Evolutionary conservation across 306 rosid species (phyloP).

Genomic region (Gillenia trifoliata): DNA sequence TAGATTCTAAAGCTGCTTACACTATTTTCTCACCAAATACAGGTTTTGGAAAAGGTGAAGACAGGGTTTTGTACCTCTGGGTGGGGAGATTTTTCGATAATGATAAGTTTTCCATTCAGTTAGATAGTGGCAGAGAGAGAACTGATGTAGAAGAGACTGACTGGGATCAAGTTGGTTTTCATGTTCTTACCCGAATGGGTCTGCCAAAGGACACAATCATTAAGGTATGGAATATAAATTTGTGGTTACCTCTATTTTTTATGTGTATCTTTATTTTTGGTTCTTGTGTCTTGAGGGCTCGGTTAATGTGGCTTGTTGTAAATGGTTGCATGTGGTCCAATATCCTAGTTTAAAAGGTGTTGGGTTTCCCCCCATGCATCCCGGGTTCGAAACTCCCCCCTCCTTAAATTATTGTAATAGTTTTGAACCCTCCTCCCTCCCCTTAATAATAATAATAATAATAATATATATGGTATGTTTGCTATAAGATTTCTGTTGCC

Average conservation of each 20-base stretch:
- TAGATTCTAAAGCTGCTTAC: conserved; percentile 70
- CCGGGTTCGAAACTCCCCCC: too few relatives aligned
- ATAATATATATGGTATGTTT: too few relatives aligned
- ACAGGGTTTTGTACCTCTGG: conserved; percentile 66
- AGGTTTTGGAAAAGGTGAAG: conserved; percentile 32
- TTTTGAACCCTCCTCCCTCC: too few relatives aligned
- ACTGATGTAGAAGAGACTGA: conserved; percentile 48
- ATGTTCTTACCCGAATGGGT: conserved; percentile 46
- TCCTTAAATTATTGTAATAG: too few relatives aligned
- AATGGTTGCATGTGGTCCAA: too few relatives aligned
- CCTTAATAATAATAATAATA: too few relatives aligned
- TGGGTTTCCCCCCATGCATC: too few relatives aligned
- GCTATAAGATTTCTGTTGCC: not conserved
- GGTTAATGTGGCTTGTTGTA: not conserved
- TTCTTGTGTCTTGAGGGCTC: not conserved
- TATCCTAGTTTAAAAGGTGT: too few relatives aligned
- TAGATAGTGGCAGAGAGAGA: conserved; percentile 47
- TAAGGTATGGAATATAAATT: conserved; percentile 47
- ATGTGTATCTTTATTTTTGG: not conserved
- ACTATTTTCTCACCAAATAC: conserved; percentile 59
- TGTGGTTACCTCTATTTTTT: not conserved
- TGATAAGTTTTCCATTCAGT: conserved; percentile 35
- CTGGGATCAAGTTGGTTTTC: conserved; percentile 59
- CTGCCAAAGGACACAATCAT: conserved; percentile 54
- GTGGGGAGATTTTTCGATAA: conserved; percentile 60